Evolutionary conservation across 495 filamentous ascomycete species (phyloP), one percentile per base, ranked within the genome.

Genomic region (Podospora comata): DNA sequence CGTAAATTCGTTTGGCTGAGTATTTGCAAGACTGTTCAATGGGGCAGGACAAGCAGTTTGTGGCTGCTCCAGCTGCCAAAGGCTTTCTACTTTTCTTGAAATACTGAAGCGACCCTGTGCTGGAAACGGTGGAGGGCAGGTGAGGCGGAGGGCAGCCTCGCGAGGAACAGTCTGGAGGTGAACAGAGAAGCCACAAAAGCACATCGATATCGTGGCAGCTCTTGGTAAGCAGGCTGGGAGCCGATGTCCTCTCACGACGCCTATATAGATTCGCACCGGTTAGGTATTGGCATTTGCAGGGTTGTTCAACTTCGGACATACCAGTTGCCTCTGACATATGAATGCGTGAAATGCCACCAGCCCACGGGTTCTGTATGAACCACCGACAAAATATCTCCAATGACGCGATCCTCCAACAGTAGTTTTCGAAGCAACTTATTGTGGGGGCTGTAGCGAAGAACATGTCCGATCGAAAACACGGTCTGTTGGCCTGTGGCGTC

Each of bases 341-440:
- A 91, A 79, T 99, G 95, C 1, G 90, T 82, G 74, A 97, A 99
- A 78, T 99, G 95, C 92, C 92, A 99, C 87, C 90, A 96, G 2
- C 95, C 95, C 0, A 99, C 90, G 0, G 95, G 95, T 77, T 98
- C 96, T 1, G 90, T 92, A 75, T 98, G 95, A 68, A 94, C 91
- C 48, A 98, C 81, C 15, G 89, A 92, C 23, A 96, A 78, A 9
- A 97, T 82, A 32, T 97, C 93, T n/a, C 95, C 95, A 73, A 99
- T 88, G 18, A 86, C 85, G 15, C 82, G 80, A 16, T 94, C 87
- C 68, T 89, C 82, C 3, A 92, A 82, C 3, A 97, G 81, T 3
- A 99, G 82, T 69, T 89, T 88, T 64, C 92, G 86, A 9, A 99
- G 85, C 30, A 92, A 76, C 71, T 91, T 90, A 74, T 98, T 98